Conservation (phyloP, 2,329 filamentous ascomycete species). For the Periconia macrospinosa region DNA sequence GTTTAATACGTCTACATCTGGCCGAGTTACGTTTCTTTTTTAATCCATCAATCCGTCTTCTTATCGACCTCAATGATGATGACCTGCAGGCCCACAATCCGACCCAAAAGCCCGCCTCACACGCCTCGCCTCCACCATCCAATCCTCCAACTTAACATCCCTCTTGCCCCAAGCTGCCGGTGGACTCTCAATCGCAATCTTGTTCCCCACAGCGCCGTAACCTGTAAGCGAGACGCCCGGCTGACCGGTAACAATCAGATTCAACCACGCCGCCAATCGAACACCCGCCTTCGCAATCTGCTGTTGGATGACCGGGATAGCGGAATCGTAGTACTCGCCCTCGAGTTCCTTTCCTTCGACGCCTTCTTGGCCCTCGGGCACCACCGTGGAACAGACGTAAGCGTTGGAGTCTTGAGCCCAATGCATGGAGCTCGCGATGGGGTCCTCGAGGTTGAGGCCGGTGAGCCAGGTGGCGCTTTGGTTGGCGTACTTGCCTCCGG, state of each 20-base stretch:
- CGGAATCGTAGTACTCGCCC: conserved; percentile 39
- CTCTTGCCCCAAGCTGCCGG: conserved; percentile 6
- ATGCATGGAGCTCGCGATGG: conserved; percentile 39
- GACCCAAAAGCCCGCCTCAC: conserved; percentile 31
- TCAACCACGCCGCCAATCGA: conserved; percentile 35
- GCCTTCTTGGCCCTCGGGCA: conserved; percentile 42
- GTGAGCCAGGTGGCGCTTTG: conserved; percentile 38
- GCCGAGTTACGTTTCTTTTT: no score
- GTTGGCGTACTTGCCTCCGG: conserved; percentile 44
- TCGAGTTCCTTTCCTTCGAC: conserved; percentile 43
- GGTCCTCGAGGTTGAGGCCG: conserved; percentile 41
- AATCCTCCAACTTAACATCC: conserved; percentile 22
- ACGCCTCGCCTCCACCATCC: conserved; percentile 30
- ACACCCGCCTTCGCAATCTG: conserved; percentile 49
- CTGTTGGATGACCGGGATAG: conserved; percentile 43
- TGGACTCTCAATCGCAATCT: neutral
- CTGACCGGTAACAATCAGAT: conserved; percentile 26
- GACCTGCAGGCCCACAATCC: conserved; percentile 27
- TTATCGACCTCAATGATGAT: conserved; percentile 16
- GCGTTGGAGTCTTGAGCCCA: conserved; percentile 50
- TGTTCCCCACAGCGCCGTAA: conserved; percentile 1
- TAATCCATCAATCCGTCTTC: no score
- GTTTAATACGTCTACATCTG: no score
- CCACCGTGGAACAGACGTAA: conserved; percentile 46
- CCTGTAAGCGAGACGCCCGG: conserved; percentile 14